phyloP scores from a whole-genome alignment of 2,329 filamentous ascomycete genomes.

The Cercospora nicotianae region DNA sequence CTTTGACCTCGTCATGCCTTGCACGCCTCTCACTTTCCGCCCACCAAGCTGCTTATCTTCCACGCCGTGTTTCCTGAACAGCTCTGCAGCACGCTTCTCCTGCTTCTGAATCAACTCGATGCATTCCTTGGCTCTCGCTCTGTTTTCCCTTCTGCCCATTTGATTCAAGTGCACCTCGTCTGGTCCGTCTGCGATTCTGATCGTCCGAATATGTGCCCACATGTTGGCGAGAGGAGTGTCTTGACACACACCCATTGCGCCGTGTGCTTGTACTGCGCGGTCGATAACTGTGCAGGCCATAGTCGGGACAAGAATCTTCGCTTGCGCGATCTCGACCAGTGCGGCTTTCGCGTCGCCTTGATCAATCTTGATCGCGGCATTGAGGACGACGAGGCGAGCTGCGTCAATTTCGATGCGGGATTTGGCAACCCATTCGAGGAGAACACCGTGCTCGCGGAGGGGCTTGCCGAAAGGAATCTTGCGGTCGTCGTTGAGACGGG shows the following conservation, averaged over 20 bases:
- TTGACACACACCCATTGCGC: constrained; percentile 86
- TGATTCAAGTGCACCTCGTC: constrained; percentile 92
- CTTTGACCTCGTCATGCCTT: constrained; percentile 40
- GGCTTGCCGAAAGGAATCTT: constrained; percentile 91
- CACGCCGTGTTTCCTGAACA: constrained; percentile 62
- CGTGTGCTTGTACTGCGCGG: constrained; percentile 89
- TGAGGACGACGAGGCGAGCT: constrained; percentile 83
- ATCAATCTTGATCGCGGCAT: constrained; percentile 94
- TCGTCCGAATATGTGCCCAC: constrained; percentile 40
- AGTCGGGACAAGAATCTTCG: constrained; percentile 88
- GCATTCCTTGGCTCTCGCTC: constrained; percentile 52
- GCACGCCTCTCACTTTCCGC: constrained; percentile 33
- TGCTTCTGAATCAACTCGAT: constrained; percentile 65
- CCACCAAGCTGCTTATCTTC: constrained; percentile 45
- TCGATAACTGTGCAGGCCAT: constrained; percentile 86
- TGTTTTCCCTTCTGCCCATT: constrained; percentile 77
- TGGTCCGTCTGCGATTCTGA: constrained; percentile 67
- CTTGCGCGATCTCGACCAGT: constrained; percentile 88
- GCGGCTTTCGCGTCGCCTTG: constrained; percentile 81
- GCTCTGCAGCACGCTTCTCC: constrained; percentile 62
- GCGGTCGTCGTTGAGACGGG: constrained; percentile 84
- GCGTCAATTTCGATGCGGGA: constrained; percentile 93
- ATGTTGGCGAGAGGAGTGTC: constrained; percentile 81
- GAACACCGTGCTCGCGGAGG: constrained; percentile 84
- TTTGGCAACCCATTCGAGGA: constrained; percentile 90